These are phyloP conservation scores for Colletotrichum orchidophilum DNA, from an alignment of 2,329 filamentous ascomycete genomes.

Conservation along the genomic window DNA sequence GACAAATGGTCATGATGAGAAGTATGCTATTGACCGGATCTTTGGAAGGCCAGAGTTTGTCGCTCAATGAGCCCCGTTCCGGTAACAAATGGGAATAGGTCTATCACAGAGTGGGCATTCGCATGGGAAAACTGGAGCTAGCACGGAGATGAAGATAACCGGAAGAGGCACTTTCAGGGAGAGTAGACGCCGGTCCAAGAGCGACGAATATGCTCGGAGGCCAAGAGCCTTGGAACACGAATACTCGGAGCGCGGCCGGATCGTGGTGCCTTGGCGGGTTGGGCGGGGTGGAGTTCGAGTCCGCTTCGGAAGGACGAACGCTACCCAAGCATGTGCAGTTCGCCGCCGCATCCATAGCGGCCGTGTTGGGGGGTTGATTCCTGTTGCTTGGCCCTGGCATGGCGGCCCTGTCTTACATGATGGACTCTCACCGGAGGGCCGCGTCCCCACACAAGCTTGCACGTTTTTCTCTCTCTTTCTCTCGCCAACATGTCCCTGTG, in stretches of 20 bases:
- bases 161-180: background rate
- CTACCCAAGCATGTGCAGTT: background rate
- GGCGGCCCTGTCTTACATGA: background rate
- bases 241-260: slow-evolving; percentile 23
- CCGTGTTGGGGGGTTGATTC: background rate
- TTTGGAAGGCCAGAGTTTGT: background rate
- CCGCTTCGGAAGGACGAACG: background rate
- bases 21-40: background rate
- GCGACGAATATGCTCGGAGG: background rate
- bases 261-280: slow-evolving; percentile 14
- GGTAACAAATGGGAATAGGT: no score
- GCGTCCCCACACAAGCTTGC: background rate
- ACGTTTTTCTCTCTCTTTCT: background rate
- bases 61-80: background rate
- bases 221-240: slow-evolving; percentile 10
- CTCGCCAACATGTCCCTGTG: background rate
- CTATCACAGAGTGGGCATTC: background rate
- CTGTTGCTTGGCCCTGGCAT: background rate
- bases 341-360: slow-evolving; percentile 12
- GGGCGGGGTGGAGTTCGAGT: background rate
- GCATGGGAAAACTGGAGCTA: background rate
- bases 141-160: background rate
- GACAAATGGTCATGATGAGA: background rate
- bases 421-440: slow-evolving; percentile 23
- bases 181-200: background rate